These are phyloP conservation scores for Wickerhamomyces xylosicus DNA, from an alignment of 805 yeast species.

Conservation along the genomic window DNA sequence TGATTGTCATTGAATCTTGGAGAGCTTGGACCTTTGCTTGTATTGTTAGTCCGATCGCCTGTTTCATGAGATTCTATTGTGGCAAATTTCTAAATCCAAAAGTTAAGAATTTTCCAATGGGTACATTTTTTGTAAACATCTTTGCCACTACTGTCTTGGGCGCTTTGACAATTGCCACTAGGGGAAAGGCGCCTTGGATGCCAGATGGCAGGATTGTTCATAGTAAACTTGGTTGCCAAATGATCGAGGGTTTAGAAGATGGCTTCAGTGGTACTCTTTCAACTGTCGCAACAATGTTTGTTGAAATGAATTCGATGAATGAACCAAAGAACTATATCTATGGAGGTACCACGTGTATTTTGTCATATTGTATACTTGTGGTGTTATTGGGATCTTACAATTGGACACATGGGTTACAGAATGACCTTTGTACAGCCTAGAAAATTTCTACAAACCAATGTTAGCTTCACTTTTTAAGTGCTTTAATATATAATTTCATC, in stretches of 20 bases:
- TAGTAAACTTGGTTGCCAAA: slow-evolving; percentile 33
- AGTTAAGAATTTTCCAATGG: slow-evolving; percentile 38
- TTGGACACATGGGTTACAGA: slow-evolving; percentile 47
- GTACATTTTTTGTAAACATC: slow-evolving; percentile 41
- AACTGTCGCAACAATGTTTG: slow-evolving; percentile 71
- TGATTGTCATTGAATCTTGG: too few species aligned
- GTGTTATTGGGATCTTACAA: slow-evolving; percentile 61
- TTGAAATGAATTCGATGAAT: slow-evolving; percentile 41
- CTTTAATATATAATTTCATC: too few species aligned
- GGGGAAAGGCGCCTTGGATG: slow-evolving; percentile 27
- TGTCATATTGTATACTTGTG: slow-evolving; percentile 44
- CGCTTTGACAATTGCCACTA: slow-evolving; percentile 28
- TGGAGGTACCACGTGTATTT: slow-evolving; percentile 33
- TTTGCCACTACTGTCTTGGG: slow-evolving; percentile 36
- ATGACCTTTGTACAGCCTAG: neutral
- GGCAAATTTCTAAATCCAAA: slow-evolving; percentile 38
- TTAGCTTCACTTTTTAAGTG: too few species aligned
- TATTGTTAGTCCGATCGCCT: slow-evolving; percentile 65
- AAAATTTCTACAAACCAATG: too few species aligned
- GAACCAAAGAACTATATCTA: slow-evolving; percentile 36
- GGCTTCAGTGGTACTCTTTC: slow-evolving; percentile 68
- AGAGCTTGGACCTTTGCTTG: slow-evolving; percentile 63
- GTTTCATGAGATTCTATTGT: slow-evolving; percentile 44
- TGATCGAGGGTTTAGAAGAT: slow-evolving; percentile 41
- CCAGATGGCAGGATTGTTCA: slow-evolving; percentile 20